phyloP scores from a whole-genome alignment of 163 green algal species.

The Trebouxia gelatinosa region DNA sequence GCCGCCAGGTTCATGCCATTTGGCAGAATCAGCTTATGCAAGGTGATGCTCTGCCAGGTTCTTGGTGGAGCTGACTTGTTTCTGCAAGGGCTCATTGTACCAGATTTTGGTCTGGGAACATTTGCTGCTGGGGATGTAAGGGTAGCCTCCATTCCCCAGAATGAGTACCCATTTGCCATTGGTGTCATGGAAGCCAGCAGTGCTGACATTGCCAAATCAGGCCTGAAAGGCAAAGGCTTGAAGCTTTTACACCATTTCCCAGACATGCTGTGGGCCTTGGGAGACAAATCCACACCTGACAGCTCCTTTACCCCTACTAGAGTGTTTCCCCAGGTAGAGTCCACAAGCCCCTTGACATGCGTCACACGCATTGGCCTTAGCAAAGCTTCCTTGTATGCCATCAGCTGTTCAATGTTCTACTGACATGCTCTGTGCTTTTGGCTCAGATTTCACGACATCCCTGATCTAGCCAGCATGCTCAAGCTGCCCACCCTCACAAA shows the following conservation, averaged over 20 bases:
- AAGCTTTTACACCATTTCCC: constrained; percentile 52
- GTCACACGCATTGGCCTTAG: too few species aligned
- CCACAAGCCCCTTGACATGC: too few species aligned
- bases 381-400: too few species aligned
- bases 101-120: constrained; percentile 30
- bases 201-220: constrained; percentile 23
- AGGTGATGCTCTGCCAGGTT: constrained; percentile 30
- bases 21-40: too few species aligned
- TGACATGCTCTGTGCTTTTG: too few species aligned
- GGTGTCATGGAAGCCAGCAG: constrained; percentile 30
- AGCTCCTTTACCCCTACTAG: constrained; percentile 44
- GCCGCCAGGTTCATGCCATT: background rate
- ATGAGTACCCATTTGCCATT: constrained; percentile 49
- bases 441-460: too few species aligned
- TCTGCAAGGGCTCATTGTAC: constrained; percentile 53
- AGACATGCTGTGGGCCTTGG: constrained; percentile 57
- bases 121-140: constrained; percentile 39
- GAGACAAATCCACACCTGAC: constrained; percentile 46
- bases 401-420: too few species aligned
- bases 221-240: constrained; percentile 39
- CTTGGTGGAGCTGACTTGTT: constrained; percentile 59
- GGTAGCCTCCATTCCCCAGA: constrained; percentile 40
- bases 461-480: too few species aligned
- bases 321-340: constrained; percentile 41
- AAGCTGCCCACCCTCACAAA: constrained; percentile 8